Conservation (phyloP, 495 filamentous ascomycete species). For the Hypoxylon intermedium region DNA sequence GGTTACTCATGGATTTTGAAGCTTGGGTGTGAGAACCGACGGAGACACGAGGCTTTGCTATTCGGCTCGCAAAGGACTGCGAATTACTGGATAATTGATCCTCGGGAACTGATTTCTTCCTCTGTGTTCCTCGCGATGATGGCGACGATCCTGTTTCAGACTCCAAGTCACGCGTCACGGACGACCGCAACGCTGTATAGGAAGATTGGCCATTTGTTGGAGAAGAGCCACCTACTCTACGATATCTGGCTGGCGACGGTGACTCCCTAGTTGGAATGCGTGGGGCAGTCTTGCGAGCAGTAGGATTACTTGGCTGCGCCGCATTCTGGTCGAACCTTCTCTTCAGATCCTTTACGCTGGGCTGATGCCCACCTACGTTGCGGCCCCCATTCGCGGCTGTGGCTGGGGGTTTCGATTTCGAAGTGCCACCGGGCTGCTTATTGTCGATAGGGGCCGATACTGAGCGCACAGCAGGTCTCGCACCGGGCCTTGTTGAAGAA, state of each 20-base stretch:
- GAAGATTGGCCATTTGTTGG: constrained; percentile 44
- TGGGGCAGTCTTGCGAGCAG: constrained; percentile 44
- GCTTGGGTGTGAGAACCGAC: constrained; percentile 47
- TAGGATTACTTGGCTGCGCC: constrained; percentile 31
- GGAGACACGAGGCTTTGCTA: constrained; percentile 54
- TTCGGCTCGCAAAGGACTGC: constrained; percentile 61
- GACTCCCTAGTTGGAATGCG: constrained; percentile 45
- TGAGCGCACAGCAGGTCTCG: constrained; percentile 50
- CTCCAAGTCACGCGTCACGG: constrained; percentile 44
- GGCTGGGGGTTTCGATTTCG: constrained; percentile 41
- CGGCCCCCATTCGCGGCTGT: constrained; percentile 36
- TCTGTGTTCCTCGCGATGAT: constrained; percentile 46
- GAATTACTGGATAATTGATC: constrained; percentile 56
- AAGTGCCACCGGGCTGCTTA: constrained; percentile 36
- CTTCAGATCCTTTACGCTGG: constrained; percentile 63
- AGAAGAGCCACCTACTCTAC: constrained; percentile 40
- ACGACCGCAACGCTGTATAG: constrained; percentile 44
- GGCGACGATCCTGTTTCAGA: constrained; percentile 38
- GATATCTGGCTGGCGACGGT: constrained; percentile 28
- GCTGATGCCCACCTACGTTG: constrained; percentile 37
- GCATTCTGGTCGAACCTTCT: constrained; percentile 59
- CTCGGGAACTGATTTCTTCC: constrained; percentile 48
- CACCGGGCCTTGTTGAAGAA: constrained; percentile 35
- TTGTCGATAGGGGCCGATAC: constrained; percentile 59
- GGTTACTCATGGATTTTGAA: constrained; percentile 55